phyloP scores from a whole-genome alignment of 2,329 filamentous ascomycete species.

The Endoconidiophora laricicola region DNA sequence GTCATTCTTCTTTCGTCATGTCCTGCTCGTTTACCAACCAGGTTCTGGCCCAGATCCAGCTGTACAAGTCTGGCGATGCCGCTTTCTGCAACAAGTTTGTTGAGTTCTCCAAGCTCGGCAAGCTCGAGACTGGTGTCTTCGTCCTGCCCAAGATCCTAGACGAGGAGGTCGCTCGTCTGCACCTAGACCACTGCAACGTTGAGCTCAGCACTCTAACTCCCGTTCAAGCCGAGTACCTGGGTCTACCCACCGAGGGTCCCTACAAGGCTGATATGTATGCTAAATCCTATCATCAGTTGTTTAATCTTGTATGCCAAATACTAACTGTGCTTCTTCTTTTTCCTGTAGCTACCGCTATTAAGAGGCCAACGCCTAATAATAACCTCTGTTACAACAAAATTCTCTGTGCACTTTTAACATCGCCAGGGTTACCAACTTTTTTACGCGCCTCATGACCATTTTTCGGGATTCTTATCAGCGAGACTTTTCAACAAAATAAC shows the following conservation, averaged over 20 bases:
- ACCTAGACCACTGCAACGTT: constrained; percentile 83
- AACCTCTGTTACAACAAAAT: constrained; percentile 15
- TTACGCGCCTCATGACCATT: constrained; percentile 14
- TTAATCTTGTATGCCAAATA: neutral
- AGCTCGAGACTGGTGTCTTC: constrained; percentile 85
- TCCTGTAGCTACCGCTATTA: constrained; percentile 30
- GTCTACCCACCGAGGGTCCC: constrained; percentile 69
- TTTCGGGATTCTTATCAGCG: constrained; percentile 14
- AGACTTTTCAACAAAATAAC: constrained; percentile 14
- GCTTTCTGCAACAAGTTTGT: constrained; percentile 86
- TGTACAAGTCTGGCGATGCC: constrained; percentile 83
- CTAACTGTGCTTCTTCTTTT: constrained; percentile 13
- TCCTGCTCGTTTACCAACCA: constrained; percentile 99
- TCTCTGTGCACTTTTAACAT: constrained; percentile 14
- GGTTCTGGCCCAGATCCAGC: constrained; percentile 96
- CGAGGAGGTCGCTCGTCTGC: constrained; percentile 91
- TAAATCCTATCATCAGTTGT: neutral
- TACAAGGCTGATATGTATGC: constrained; percentile 86
- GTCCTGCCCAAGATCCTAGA: constrained; percentile 97
- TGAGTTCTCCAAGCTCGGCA: constrained; percentile 84
- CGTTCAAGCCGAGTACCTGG: constrained; percentile 89
- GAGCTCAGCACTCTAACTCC: constrained; percentile 76
- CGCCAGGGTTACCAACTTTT: constrained; percentile 6
- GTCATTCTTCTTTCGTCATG: constrained; percentile 99
- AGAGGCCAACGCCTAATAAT: constrained; percentile 15